These are phyloP conservation scores for Eimeria sp. DNA, from an alignment of 169 alveolate genomes.

Conservation along the genomic window DNA sequence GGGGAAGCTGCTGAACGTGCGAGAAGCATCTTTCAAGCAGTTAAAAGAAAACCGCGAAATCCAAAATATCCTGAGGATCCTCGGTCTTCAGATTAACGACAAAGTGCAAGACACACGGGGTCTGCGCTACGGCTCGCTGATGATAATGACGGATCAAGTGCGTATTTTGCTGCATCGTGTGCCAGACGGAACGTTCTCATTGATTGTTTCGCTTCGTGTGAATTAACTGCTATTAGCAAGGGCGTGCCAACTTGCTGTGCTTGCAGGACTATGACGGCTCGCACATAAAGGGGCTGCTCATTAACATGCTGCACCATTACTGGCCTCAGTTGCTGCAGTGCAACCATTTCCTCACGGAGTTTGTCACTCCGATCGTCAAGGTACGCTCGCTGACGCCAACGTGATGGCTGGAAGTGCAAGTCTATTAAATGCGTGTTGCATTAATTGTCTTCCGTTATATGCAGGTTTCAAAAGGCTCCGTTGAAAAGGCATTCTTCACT, in stretches of 20 bases:
- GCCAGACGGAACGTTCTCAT: neutral
- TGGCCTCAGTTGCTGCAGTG: conserved; percentile 99
- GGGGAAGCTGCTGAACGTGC: conserved; percentile 99
- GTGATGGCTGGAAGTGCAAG: neutral
- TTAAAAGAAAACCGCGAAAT: conserved; percentile 98
- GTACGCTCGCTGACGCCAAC: conserved; percentile 14
- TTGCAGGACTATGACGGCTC: conserved; percentile 99
- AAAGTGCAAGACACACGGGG: conserved; percentile 92
- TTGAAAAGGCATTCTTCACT: conserved; percentile 97
- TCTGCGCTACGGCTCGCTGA: conserved; percentile 98
- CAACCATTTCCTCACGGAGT: conserved; percentile 98
- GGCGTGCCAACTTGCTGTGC: neutral
- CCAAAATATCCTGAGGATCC: conserved; percentile 97
- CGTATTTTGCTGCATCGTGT: neutral
- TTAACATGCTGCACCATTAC: conserved; percentile 98
- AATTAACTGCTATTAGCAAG: neutral
- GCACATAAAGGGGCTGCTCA: conserved; percentile 99
- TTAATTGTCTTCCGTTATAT: neutral
- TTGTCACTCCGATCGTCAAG: conserved; percentile 99
- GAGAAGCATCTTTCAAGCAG: conserved; percentile 98
- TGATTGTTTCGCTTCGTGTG: neutral
- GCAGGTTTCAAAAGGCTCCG: conserved; percentile 96
- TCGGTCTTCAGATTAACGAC: conserved; percentile 93
- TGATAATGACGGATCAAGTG: conserved; percentile 99
- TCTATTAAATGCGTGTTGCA: neutral